Percentiles rank a stretch among this genome's conserved stretches.
These are phyloP conservation scores for Apocynum venetum DNA, from an alignment of 257 asterid species.

Conservation along the genomic window DNA sequence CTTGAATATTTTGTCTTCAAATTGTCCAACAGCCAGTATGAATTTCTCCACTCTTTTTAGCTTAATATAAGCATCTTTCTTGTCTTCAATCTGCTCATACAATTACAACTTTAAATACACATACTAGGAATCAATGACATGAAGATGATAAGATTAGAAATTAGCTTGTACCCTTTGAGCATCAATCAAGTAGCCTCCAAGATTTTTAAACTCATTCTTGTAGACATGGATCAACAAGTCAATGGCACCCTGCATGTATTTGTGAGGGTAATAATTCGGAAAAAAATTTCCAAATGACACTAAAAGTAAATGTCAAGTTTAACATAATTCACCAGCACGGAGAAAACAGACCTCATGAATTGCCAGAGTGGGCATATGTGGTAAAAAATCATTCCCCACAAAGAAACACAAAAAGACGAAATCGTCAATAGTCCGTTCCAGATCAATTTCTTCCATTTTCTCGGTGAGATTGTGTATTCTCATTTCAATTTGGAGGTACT, in stretches of 20 bases:
- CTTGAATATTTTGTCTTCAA: slow-evolving; percentile 54
- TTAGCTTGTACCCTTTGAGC: slow-evolving; percentile 31
- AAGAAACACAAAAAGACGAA: slow-evolving; percentile 62
- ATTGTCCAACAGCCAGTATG: slow-evolving; percentile 40
- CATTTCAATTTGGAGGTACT: slow-evolving; percentile 50
- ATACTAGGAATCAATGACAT: neutral
- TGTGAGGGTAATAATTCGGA: neutral
- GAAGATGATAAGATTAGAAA: neutral
- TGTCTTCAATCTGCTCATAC: slow-evolving; percentile 31
- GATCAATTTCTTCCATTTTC: slow-evolving; percentile 19
- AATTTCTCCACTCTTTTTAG: slow-evolving; percentile 46
- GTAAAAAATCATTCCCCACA: slow-evolving; percentile 69
- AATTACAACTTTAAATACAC: neutral
- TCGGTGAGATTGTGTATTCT: slow-evolving; percentile 27
- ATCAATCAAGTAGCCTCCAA: slow-evolving; percentile 65
- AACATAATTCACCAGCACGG: too few species aligned
- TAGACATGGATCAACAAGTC: slow-evolving; percentile 52
- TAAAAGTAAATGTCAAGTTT: neutral
- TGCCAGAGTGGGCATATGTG: slow-evolving; percentile 52
- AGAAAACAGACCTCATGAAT: slow-evolving; percentile 46
- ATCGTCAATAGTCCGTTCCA: slow-evolving; percentile 52
- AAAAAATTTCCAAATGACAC: neutral
- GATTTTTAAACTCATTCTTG: slow-evolving; percentile 41
- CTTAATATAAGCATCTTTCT: slow-evolving; percentile 32
- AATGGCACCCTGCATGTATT: slow-evolving; percentile 38